Evolutionary conservation across 148 eudicot genomes (phyloP).

Genomic region (Vaccinium corymbosum): DNA sequence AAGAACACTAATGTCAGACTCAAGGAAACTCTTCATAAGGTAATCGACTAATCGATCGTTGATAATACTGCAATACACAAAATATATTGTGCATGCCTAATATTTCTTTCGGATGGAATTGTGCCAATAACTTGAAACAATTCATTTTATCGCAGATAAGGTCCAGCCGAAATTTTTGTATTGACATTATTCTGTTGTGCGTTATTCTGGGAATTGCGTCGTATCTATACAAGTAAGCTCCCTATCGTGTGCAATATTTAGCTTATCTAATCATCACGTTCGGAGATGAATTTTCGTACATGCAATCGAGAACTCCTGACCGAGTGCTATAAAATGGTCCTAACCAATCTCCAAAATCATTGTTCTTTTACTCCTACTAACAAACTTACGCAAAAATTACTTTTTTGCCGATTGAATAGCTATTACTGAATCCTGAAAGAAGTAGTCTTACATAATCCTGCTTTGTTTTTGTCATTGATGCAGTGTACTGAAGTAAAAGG

Average conservation of each 20-base stretch:
- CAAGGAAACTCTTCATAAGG: constrained; percentile 72
- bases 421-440: neutral
- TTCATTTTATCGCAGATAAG: constrained; percentile 48
- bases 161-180: constrained; percentile 77
- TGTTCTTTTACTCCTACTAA: neutral
- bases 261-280: neutral
- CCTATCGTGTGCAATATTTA: neutral
- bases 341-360: neutral
- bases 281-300: neutral
- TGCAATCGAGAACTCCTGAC: neutral
- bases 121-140: neutral
- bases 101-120: neutral
- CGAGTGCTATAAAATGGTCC: neutral
- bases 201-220: constrained; percentile 89
- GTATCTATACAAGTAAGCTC: constrained; percentile 87
- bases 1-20: constrained; percentile 87
- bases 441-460: neutral
- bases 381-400: neutral
- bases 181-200: constrained; percentile 76
- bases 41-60: constrained; percentile 32
- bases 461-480: neutral
- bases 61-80: neutral
- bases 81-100: neutral
- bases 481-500: constrained; percentile 19
- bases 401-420: neutral